Conservation (phyloP, 2,329 filamentous ascomycete genomes). For the Aspergillus sp. region DNA sequence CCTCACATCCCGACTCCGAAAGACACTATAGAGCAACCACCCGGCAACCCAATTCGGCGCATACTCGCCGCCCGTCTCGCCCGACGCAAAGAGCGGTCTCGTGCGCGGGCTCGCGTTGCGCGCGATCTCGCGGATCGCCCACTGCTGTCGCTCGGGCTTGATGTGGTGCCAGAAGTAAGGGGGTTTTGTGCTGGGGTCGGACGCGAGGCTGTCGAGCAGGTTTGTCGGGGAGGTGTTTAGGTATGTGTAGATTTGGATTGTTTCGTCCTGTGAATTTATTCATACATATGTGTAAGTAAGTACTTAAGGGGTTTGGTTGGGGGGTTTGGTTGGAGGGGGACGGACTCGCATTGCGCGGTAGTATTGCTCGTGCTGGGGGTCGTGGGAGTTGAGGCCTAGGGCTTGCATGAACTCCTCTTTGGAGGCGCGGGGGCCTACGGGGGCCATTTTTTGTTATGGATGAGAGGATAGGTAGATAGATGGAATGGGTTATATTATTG, state of each 20-base stretch:
- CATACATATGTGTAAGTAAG: no score
- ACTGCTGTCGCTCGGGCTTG: conserved; percentile 42
- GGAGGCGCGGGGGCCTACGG: conserved; percentile 44
- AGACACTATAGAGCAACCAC: conserved; percentile 50
- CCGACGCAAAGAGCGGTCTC: conserved; percentile 41
- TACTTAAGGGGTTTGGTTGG: not conserved
- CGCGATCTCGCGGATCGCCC: conserved; percentile 45
- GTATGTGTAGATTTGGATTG: conserved; percentile 44
- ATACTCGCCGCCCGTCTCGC: conserved; percentile 44
- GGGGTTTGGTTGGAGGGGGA: conserved; percentile 4
- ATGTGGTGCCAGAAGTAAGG: conserved; percentile 51
- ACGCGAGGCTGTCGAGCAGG: conserved; percentile 41
- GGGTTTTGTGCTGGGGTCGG: conserved; percentile 36
- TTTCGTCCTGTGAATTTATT: conserved; percentile 39
- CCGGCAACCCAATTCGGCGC: conserved; percentile 49
- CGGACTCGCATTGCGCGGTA: conserved; percentile 48
- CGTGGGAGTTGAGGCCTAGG: conserved; percentile 40
- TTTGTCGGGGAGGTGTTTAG: conserved; percentile 42
- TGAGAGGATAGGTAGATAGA: not conserved
- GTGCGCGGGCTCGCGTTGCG: conserved; percentile 40
- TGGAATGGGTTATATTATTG: not conserved
- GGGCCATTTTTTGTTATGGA: conserved; percentile 24
- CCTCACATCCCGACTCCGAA: conserved; percentile 47
- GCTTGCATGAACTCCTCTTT: conserved; percentile 50
- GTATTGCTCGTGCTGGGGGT: conserved; percentile 45